Evolutionary conservation across 2,329 filamentous ascomycete species (phyloP), one percentile per base, ranked within the genome.

Genomic region (Paramyrothecium sp.): DNA sequence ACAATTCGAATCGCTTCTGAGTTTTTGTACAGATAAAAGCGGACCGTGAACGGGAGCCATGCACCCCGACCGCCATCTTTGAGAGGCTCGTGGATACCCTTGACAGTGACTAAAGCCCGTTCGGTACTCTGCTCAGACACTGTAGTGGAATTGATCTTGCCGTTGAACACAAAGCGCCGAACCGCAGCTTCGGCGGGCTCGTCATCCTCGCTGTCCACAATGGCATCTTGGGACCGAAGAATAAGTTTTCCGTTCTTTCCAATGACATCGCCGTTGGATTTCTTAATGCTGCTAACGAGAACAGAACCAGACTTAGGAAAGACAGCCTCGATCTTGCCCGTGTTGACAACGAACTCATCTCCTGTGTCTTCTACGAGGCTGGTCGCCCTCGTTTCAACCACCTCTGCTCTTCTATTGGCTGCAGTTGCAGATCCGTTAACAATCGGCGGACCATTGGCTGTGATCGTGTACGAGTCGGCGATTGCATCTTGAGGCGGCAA

Each of bases 201-300:
- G 26, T 30, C 26, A 30, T 30, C 26, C 26, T 30, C 74, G 12
- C 70, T 66, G 7, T 76, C 75, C 7, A 77, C 75, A 2, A 82
- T 70, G 1, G 72, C 75, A 10, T 76, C 78, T 64, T 86, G 82
- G 0, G 81, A 81, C 38, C 77, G 76, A 19, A 87, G 69, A 2
- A 87, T 71, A 2, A 87, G 71, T 56, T 78, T 78, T 48, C 82
- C 82, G 53, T 79, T 73, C 34, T 69, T 61, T 1, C 77, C 79
- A 23, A 81, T 72, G 1, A 70, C 67, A 53, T 78, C 78, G 3
- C 78, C 79, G 22, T 64, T 67, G 3, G 69, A 60, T 2, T 73
- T 76, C 60, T 71, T 67, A 55, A 82, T 75, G 3, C 69, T 66
- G 44, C 70, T 68, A 41, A 81, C 65, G 3, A 82, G 58, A 3